Percentiles rank a stretch among this genome's conserved stretches.
Conservation (phyloP, 2,329 filamentous ascomycete genomes). For the Dissoconium aciculare region DNA sequence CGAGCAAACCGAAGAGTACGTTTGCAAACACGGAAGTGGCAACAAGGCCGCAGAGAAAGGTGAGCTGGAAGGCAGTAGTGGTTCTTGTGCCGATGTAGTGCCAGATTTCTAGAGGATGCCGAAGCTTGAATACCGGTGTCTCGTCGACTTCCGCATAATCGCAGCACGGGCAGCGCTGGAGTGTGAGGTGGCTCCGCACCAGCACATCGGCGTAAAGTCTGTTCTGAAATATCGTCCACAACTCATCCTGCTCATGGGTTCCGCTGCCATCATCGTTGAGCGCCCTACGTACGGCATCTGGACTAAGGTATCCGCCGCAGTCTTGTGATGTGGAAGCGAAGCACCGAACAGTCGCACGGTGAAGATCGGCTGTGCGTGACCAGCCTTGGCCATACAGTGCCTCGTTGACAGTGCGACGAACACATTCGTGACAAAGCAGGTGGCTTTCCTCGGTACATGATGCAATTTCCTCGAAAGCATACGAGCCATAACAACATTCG, state of each 20-base stretch:
- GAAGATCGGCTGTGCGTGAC: slow-evolving; percentile 60
- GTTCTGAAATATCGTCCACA: slow-evolving; percentile 61
- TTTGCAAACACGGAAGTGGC: slow-evolving; percentile 21
- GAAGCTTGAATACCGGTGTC: slow-evolving; percentile 14
- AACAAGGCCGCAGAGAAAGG: slow-evolving; percentile 28
- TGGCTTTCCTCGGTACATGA: slow-evolving; percentile 56
- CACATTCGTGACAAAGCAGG: slow-evolving; percentile 67
- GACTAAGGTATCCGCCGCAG: slow-evolving; percentile 59
- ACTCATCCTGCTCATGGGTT: slow-evolving; percentile 49
- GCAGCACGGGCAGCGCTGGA: slow-evolving; percentile 82
- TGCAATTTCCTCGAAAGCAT: slow-evolving; percentile 58
- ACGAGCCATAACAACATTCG: slow-evolving; percentile 60
- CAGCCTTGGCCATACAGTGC: slow-evolving; percentile 89
- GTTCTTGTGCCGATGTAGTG: slow-evolving; percentile 15
- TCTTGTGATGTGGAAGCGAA: slow-evolving; percentile 54
- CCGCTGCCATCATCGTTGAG: slow-evolving; percentile 52
- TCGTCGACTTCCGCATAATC: slow-evolving; percentile 74
- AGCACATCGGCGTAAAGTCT: slow-evolving; percentile 65
- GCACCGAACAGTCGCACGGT: slow-evolving; percentile 62
- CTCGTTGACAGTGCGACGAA: slow-evolving; percentile 68
- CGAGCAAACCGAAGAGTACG: slow-evolving; percentile 40
- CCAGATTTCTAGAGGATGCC: slow-evolving; percentile 12
- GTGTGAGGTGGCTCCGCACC: slow-evolving; percentile 54
- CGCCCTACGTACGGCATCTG: slow-evolving; percentile 55
- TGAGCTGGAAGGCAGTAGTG: slow-evolving; percentile 30